A percentile compares a stretch with the other conserved stretches of the same genome.
Evolutionary conservation across 208 protist species (phyloP).

Genomic region (Herpetomonas samuelpessoai): DNA sequence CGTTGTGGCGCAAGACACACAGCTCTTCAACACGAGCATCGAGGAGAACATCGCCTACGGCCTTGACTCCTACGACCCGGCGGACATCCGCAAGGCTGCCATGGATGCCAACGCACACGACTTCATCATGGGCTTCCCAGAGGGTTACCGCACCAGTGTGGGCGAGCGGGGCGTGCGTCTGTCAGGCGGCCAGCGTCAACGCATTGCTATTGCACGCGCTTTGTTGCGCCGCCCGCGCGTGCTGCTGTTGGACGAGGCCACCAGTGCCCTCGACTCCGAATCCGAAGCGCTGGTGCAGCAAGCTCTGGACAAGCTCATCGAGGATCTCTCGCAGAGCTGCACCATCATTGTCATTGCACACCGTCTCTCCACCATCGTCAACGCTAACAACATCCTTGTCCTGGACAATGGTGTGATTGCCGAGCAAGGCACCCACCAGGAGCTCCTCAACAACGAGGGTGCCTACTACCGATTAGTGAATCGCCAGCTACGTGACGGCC

Average conservation of each 20-base stretch:
- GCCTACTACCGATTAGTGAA: slow-evolving; percentile 37
- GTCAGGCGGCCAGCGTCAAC: slow-evolving; percentile 93
- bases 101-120: slow-evolving; percentile 55
- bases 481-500: slow-evolving; percentile 31
- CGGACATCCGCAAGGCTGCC: slow-evolving; percentile 33
- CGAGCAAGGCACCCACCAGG: slow-evolving; percentile 50
- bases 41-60: slow-evolving; percentile 71
- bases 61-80: slow-evolving; percentile 20
- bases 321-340: slow-evolving; percentile 39
- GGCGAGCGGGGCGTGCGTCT: slow-evolving; percentile 80
- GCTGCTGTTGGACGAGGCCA: slow-evolving; percentile 95
- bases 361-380: slow-evolving; percentile 55
- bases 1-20: slow-evolving; percentile 98
- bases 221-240: slow-evolving; percentile 73
- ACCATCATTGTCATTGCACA: slow-evolving; percentile 73
- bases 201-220: slow-evolving; percentile 93
- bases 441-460: slow-evolving; percentile 29
- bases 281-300: slow-evolving; percentile 90
- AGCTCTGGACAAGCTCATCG: slow-evolving; percentile 62
- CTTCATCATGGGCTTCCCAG: slow-evolving; percentile 38
- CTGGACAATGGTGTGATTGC: slow-evolving; percentile 40
- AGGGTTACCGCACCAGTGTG: slow-evolving; percentile 46
- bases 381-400: slow-evolving; percentile 55
- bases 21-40: slow-evolving; percentile 94
- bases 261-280: slow-evolving; percentile 65